Evolutionary conservation across 768 basidiomycete species (phyloP).

Genomic region (Dictyophora rubrovolvata): DNA sequence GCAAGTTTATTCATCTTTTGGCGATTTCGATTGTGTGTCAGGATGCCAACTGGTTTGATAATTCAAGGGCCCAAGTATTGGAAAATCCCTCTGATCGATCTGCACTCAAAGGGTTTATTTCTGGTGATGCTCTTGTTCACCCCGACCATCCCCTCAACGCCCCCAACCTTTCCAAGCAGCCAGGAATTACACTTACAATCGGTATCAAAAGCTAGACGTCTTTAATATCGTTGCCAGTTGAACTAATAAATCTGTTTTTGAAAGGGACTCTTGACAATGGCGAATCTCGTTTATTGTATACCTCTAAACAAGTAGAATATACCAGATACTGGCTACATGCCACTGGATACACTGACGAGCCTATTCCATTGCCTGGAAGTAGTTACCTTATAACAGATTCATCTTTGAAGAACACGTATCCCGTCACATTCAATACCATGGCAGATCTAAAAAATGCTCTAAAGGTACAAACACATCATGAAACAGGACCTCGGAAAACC

Average conservation of each 20-base stretch:
- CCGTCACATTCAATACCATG: conserved; percentile 45
- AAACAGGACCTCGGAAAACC: too few species aligned
- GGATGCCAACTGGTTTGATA: too few species aligned
- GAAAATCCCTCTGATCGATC: conserved; percentile 48
- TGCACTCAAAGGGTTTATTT: conserved; percentile 59
- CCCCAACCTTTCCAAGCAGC: conserved; percentile 36
- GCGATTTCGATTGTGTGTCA: too few species aligned
- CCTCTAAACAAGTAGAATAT: conserved; percentile 79
- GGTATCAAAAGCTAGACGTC: too few species aligned
- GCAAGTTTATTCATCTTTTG: conserved; percentile 26
- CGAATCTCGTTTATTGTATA: conserved; percentile 71
- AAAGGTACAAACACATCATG: conserved; percentile 34
- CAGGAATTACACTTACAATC: conserved; percentile 60
- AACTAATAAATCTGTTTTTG: background rate
- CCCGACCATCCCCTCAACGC: conserved; percentile 59
- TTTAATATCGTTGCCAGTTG: background rate
- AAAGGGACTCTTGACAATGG: conserved; percentile 59
- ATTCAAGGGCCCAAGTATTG: conserved; percentile 43
- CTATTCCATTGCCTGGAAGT: conserved; percentile 67
- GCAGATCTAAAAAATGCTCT: conserved; percentile 45
- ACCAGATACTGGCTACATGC: conserved; percentile 75
- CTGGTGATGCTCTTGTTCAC: conserved; percentile 60
- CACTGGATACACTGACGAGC: conserved; percentile 51
- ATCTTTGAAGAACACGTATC: conserved; percentile 47
- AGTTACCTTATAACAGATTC: conserved; percentile 59